Percentiles rank a stretch among this genome's conserved stretches.
Evolutionary conservation across 2,329 filamentous ascomycete species (phyloP).

Genomic region (Penicillium polonicum): DNA sequence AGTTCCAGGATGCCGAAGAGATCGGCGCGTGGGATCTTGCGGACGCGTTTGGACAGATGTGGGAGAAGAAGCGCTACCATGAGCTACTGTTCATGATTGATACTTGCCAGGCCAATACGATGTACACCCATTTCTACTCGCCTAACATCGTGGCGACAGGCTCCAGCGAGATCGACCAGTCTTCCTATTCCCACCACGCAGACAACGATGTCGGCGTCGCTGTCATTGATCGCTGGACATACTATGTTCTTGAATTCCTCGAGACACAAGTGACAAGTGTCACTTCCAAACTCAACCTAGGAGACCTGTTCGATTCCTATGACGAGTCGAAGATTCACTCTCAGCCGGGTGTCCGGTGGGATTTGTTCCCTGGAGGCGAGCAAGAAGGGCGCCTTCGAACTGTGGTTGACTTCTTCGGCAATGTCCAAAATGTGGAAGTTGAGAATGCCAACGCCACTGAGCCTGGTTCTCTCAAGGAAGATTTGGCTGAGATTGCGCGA

Average conservation of each 20-base stretch:
- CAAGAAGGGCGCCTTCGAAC: constrained; percentile 72
- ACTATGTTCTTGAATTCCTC: constrained; percentile 96
- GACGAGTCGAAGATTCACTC: constrained; percentile 94
- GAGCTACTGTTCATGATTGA: constrained; percentile 99
- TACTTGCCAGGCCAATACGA: constrained; percentile 98
- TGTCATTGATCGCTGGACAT: constrained; percentile 97
- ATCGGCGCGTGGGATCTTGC: constrained; percentile 95
- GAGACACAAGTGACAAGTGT: constrained; percentile 86
- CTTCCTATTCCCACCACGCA: constrained; percentile 94
- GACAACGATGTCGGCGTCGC: constrained; percentile 97
- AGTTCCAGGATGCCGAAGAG: constrained; percentile 97
- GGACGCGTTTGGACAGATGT: constrained; percentile 98
- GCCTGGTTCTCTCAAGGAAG: constrained; percentile 57
- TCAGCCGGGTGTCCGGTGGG: constrained; percentile 86
- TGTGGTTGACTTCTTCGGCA: constrained; percentile 96
- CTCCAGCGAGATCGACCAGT: constrained; percentile 93
- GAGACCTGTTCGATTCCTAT: constrained; percentile 94
- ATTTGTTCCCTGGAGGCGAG: constrained; percentile 86
- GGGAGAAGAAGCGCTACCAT: constrained; percentile 99
- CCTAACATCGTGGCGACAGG: constrained; percentile 98
- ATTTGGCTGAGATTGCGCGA: constrained; percentile 69
- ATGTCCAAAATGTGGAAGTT: constrained; percentile 94
- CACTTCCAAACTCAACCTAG: constrained; percentile 82
- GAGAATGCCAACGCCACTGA: constrained; percentile 62
- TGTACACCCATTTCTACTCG: constrained; percentile 98